These are phyloP conservation scores for Trichosporon sp. DNA, from an alignment of 1,284 basidiomycete genomes.

Conservation along the genomic window DNA sequence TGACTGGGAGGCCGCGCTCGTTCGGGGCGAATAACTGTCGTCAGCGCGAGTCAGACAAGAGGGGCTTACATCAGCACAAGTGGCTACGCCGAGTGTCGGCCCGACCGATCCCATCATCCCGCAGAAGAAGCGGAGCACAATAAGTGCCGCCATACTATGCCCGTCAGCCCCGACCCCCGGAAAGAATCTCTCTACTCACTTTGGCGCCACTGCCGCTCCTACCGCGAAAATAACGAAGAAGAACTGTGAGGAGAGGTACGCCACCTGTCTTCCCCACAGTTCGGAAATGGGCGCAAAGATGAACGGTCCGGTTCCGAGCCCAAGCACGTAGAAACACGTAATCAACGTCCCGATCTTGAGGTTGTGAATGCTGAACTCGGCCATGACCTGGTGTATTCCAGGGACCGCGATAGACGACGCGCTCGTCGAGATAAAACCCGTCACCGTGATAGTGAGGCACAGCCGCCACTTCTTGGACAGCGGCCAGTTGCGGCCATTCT, in stretches of 20 bases:
- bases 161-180: slow-evolving; percentile 7
- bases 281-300: slow-evolving; percentile 58
- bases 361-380: slow-evolving; percentile 45
- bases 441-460: slow-evolving; percentile 44
- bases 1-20: slow-evolving; percentile 50
- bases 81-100: slow-evolving; percentile 54
- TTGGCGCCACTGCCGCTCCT: slow-evolving; percentile 46
- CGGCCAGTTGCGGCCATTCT: slow-evolving; percentile 52
- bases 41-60: not conserved
- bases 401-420: slow-evolving; percentile 53
- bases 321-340: slow-evolving; percentile 50
- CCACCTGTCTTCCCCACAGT: slow-evolving; percentile 57
- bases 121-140: slow-evolving; percentile 53
- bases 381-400: slow-evolving; percentile 42
- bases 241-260: slow-evolving; percentile 48
- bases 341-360: slow-evolving; percentile 50
- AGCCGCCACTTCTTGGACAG: slow-evolving; percentile 41
- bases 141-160: slow-evolving; percentile 44
- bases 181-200: slow-evolving; percentile 35
- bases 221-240: slow-evolving; percentile 53
- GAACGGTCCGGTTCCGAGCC: slow-evolving; percentile 57
- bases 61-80: slow-evolving; percentile 50
- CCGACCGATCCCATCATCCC: slow-evolving; percentile 52
- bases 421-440: slow-evolving; percentile 52
- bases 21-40: slow-evolving; percentile 46